These are phyloP conservation scores for Penicillium sp. DNA, from an alignment of 2,329 filamentous ascomycete genomes.

Conservation along the genomic window DNA sequence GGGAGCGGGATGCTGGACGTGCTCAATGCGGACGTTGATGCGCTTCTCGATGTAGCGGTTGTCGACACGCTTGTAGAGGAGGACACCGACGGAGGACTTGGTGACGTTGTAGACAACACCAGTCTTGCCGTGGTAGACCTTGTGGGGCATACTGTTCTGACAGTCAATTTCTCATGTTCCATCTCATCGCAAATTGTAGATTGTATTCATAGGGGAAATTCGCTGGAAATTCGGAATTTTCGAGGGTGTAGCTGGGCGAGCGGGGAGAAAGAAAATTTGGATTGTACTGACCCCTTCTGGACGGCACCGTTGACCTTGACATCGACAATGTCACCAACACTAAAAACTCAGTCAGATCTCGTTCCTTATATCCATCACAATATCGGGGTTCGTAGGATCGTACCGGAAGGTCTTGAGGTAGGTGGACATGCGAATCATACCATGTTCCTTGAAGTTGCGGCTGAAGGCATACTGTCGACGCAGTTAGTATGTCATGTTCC, in stretches of 20 bases:
- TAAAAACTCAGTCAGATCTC: constrained; percentile 49
- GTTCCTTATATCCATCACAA: constrained; percentile 6
- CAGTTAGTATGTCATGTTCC: constrained; percentile 30
- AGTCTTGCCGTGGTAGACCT: constrained; percentile 99
- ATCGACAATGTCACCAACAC: constrained; percentile 97
- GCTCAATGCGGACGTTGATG: constrained; percentile 97
- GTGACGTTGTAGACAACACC: constrained; percentile 98
- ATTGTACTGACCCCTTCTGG: constrained; percentile 79
- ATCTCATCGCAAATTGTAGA: constrained; percentile 2
- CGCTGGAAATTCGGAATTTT: not conserved
- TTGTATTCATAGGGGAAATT: not conserved
- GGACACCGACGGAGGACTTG: constrained; percentile 95
- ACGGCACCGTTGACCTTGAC: constrained; percentile 98
- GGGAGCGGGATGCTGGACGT: constrained; percentile 91
- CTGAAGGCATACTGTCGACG: constrained; percentile 75
- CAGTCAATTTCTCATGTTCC: constrained; percentile 15
- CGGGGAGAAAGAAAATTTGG: constrained; percentile 12
- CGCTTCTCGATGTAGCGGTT: constrained; percentile 99
- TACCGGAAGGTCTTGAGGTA: constrained; percentile 93
- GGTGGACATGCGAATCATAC: constrained; percentile 86
- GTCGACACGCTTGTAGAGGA: constrained; percentile 99
- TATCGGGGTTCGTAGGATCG: constrained; percentile 29
- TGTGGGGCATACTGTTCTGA: constrained; percentile 80
- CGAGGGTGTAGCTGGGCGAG: not conserved
- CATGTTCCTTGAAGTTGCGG: constrained; percentile 90